These are phyloP conservation scores for Orbilia ellipsospora DNA, from an alignment of 2,329 filamentous ascomycete species.

Conservation along the genomic window DNA sequence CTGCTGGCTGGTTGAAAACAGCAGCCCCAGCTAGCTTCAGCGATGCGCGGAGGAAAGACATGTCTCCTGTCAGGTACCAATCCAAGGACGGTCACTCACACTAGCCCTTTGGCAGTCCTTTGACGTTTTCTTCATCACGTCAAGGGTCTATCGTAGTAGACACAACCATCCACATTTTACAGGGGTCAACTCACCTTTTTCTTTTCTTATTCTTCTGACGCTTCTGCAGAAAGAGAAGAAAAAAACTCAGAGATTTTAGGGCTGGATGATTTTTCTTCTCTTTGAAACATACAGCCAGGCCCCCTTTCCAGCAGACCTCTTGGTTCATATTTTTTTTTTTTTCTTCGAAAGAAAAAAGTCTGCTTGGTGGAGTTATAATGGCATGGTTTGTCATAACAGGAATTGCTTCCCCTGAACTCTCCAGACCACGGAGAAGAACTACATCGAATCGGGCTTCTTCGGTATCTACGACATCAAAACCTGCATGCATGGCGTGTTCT, in stretches of 20 bases:
- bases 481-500: neutral
- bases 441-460: too few species aligned
- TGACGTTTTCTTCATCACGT: constrained; percentile 18
- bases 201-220: constrained; percentile 1
- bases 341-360: too few species aligned
- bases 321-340: too few species aligned
- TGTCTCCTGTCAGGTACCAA: constrained; percentile 50
- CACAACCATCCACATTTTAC: neutral
- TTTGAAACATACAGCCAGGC: too few species aligned
- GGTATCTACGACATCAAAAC: too few species aligned
- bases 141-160: constrained; percentile 36
- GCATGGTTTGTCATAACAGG: too few species aligned
- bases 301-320: too few species aligned
- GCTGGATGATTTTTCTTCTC: neutral
- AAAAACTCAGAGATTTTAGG: neutral
- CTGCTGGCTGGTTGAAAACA: neutral
- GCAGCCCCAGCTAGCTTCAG: constrained; percentile 11
- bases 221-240: neutral
- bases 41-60: constrained; percentile 7
- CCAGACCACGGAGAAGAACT: too few species aligned
- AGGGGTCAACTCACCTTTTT: neutral
- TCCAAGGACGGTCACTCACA: constrained; percentile 23
- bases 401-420: too few species aligned
- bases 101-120: constrained; percentile 4
- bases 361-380: too few species aligned